Evolutionary conservation across 306 rosid genomes (phyloP).

Genomic region (Lathyrus aphaca): DNA sequence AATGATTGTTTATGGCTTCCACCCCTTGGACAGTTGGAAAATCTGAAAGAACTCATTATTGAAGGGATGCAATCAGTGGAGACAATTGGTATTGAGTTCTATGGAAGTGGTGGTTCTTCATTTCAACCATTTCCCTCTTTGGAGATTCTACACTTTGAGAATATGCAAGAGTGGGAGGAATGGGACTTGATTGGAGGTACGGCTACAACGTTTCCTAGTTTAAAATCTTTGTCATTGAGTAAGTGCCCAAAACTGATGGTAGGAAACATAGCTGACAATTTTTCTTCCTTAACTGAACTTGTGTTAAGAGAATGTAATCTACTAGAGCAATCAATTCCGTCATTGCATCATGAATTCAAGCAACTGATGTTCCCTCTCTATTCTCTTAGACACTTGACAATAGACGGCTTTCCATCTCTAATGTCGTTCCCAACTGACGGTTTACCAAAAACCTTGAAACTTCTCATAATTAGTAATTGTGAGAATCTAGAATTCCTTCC

Average conservation of each 20-base stretch:
- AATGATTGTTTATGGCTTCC: background rate
- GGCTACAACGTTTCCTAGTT: slow-evolving; percentile 2
- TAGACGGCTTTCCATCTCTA: background rate
- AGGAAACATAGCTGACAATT: background rate
- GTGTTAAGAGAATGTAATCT: too few species aligned
- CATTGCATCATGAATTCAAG: background rate
- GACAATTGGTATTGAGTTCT: slow-evolving; percentile 23
- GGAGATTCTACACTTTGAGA: background rate
- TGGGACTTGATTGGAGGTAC: slow-evolving; percentile 4
- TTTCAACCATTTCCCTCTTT: slow-evolving; percentile 30
- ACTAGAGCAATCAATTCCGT: background rate
- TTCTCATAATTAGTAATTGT: background rate
- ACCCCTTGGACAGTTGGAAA: slow-evolving; percentile 2
- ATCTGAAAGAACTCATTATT: slow-evolving; percentile 29
- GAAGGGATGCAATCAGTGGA: background rate
- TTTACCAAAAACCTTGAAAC: slow-evolving; percentile 11
- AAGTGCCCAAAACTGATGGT: slow-evolving; percentile 23
- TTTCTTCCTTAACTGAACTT: background rate
- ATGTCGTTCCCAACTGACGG: slow-evolving; percentile 12
- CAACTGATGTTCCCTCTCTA: background rate
- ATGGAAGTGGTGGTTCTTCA: background rate
- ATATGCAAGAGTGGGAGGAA: slow-evolving; percentile 19
- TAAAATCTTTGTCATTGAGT: background rate
- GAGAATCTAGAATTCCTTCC: slow-evolving; percentile 25
- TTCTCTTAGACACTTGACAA: background rate